phyloP scores from a whole-genome alignment of 2,329 filamentous ascomycete genomes.

The Aspergillus vadensis region DNA sequence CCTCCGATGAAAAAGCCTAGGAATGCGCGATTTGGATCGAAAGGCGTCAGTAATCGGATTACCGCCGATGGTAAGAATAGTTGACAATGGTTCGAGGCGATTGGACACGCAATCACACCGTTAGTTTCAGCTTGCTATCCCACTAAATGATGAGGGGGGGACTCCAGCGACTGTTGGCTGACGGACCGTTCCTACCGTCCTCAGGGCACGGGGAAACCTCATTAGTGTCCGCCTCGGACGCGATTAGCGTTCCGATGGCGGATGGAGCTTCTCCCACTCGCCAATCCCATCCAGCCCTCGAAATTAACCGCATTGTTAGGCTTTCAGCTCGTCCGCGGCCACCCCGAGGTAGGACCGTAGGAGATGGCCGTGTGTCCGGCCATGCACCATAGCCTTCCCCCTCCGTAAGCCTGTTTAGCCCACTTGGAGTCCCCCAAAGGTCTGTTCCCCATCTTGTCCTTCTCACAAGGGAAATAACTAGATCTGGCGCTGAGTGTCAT shows the following conservation, averaged over 20 bases:
- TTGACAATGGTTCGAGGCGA: background rate
- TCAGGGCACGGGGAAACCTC: background rate
- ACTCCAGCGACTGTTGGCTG: background rate
- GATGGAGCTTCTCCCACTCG: background rate
- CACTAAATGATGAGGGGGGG: background rate
- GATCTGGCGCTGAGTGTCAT: background rate
- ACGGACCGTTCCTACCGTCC: background rate
- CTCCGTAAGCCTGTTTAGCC: background rate
- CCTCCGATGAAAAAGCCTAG: background rate
- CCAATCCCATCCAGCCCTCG: background rate
- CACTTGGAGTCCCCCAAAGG: background rate
- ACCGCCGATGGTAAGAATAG: background rate
- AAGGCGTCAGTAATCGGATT: background rate
- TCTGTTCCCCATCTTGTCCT: background rate
- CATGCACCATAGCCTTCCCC: background rate
- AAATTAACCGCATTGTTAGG: background rate
- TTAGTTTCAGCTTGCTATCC: background rate
- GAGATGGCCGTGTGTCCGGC: background rate
- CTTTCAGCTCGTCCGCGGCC: background rate
- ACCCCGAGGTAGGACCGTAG: background rate
- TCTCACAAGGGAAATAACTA: background rate
- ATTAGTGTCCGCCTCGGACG: background rate
- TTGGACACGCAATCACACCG: background rate
- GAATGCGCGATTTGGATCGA: background rate
- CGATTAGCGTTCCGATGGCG: background rate